Base-by-base conservation (phyloP, 164 flowering plant species). In the Annona squamosa region DNA sequence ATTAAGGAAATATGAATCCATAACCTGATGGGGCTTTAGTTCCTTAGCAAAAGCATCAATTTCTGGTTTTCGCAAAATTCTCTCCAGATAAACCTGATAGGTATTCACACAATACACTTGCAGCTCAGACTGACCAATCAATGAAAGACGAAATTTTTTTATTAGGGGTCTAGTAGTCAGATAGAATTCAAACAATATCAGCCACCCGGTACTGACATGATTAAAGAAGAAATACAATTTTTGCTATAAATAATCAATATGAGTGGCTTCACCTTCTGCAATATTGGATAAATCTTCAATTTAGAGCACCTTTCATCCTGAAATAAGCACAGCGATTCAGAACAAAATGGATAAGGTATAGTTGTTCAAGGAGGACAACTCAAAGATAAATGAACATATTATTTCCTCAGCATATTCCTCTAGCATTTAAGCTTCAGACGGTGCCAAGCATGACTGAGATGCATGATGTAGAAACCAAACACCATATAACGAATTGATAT, bases 21-120 rank as follows among this genome's bases (percentile, higher is more conserved):
- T 67, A 74, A 90, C 99, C 98, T 95, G 99, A 77, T 93, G 99
- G 63, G 91, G 82, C 80, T 89, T 93, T 59, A 95, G 82, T 73
- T 93, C 99, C 80, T 95, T 92, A 18, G 98, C 82, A 86, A 93
- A 95, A n/a, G 99, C 97, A 87, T 91, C 98, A 79, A 95, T 95
- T 82, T 95, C 99, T 46, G 97, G 97, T 84, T 91, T 93, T 72
- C 99, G 88, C 85, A 95, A 85, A 67, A 95, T 95, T 74, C 99
- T 95, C 84, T 95, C 99, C 75, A 95, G 78, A 83, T 95, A 95
- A 44, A 95, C 99, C 98, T 95, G 82, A 18, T 17, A 78, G 76
- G 61, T 46, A 48, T 16, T 65, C 63, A 75, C 64, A 48, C 46
- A 17, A 63, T 3, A 48, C 65, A 52, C 66, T 12, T 47, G 3